Conservation (phyloP, 108 stramenopile genomes). For the Bacterosira constricta region DNA sequence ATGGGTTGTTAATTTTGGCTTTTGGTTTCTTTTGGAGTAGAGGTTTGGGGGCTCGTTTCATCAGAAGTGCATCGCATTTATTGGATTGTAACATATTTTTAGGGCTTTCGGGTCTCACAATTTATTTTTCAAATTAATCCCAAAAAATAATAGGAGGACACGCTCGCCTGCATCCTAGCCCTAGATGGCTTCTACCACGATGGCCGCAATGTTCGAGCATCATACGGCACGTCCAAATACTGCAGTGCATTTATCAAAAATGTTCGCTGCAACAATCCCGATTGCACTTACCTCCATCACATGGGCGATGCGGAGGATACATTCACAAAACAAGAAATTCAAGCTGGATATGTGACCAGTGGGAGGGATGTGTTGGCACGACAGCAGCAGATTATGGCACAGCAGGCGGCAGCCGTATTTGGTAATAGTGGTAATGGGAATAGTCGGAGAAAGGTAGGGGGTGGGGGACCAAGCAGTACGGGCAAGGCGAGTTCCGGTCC, state of each 20-base stretch:
- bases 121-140: no score
- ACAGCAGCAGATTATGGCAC: conserved; percentile 84
- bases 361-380: conserved; percentile 86
- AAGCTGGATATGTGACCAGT: conserved; percentile 91
- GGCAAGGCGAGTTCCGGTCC: conserved; percentile 71
- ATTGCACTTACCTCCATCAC: conserved; percentile 97
- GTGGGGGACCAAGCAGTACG: conserved; percentile 87
- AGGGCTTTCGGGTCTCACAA: no score
- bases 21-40: no score
- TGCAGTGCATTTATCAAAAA: conserved; percentile 97
- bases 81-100: no score
- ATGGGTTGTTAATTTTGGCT: no score
- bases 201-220: conserved; percentile 90
- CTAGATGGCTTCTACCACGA: conserved; percentile 92
- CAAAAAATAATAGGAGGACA: conserved; percentile 82
- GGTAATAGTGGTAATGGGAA: conserved; percentile 49
- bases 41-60: no score
- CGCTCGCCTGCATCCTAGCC: conserved; percentile 86
- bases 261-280: conserved; percentile 97
- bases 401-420: conserved; percentile 60
- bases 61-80: no score
- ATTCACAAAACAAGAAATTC: conserved; percentile 93
- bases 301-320: conserved; percentile 96
- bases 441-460: conserved; percentile 69
- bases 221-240: conserved; percentile 99